Percentiles rank a stretch among this genome's conserved stretches.
Conservation (phyloP, 2,329 filamentous ascomycete species). For the Lachnellula subtilissima region DNA sequence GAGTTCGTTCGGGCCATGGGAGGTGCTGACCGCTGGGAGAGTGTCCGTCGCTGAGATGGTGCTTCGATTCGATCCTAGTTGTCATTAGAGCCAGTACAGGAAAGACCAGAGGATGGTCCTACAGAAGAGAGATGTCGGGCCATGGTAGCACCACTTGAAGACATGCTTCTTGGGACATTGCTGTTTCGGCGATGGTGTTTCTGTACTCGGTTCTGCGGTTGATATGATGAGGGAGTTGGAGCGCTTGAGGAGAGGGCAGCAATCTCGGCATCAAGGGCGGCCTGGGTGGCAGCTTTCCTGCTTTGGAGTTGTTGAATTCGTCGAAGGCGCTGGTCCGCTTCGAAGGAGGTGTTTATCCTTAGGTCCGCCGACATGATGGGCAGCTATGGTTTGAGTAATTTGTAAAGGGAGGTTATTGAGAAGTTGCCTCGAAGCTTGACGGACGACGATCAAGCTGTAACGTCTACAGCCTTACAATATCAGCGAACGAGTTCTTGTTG, state of each 20-base stretch:
- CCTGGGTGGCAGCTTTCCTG: slow-evolving; percentile 24
- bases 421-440: slow-evolving; percentile 9
- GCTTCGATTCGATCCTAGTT: slow-evolving; percentile 25
- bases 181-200: slow-evolving; percentile 23
- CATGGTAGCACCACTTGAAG: slow-evolving; percentile 26
- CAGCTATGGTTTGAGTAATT: slow-evolving; percentile 4
- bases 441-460: slow-evolving; percentile 11
- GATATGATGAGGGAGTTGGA: slow-evolving; percentile 11
- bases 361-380: slow-evolving; percentile 21
- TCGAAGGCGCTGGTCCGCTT: slow-evolving; percentile 6
- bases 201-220: slow-evolving; percentile 25
- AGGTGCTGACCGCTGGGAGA: slow-evolving; percentile 28
- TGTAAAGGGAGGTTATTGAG: slow-evolving; percentile 8
- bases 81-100: slow-evolving; percentile 21
- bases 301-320: slow-evolving; percentile 22
- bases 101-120: slow-evolving; percentile 17
- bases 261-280: slow-evolving; percentile 25
- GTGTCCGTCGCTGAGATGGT: slow-evolving; percentile 18
- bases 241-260: slow-evolving; percentile 12
- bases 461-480: slow-evolving; percentile 22
- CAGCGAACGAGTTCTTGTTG: slow-evolving; percentile 4
- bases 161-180: slow-evolving; percentile 29
- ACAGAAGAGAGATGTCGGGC: slow-evolving; percentile 25
- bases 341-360: slow-evolving; percentile 18
- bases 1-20: slow-evolving; percentile 28